Conservation (phyloP, 768 basidiomycete species). For the Termitomyces sp. region DNA sequence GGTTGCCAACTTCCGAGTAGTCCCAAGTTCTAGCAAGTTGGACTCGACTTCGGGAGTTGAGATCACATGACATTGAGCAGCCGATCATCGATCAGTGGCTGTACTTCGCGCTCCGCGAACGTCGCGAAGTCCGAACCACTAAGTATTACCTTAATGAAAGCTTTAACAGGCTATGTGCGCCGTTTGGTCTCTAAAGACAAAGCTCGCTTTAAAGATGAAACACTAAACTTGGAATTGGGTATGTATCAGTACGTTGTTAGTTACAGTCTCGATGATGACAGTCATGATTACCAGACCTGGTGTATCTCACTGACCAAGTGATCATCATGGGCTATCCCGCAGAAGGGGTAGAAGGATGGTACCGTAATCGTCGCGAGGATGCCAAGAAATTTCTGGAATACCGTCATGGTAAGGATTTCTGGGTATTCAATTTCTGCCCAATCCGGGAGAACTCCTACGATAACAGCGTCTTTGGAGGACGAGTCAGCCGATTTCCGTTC, state of each 20-base stretch:
- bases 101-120: too few relatives aligned
- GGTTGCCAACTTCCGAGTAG: too few relatives aligned
- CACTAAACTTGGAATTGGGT: constrained; percentile 71
- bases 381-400: constrained; percentile 72
- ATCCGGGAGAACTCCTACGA: constrained; percentile 78
- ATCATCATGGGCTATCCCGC: constrained; percentile 88
- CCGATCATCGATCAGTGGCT: background rate
- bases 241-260: background rate
- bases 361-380: constrained; percentile 76
- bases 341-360: constrained; percentile 70
- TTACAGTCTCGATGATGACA: background rate
- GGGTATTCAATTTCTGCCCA: constrained; percentile 91
- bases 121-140: too few relatives aligned
- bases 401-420: constrained; percentile 72
- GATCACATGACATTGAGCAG: background rate
- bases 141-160: background rate
- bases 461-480: constrained; percentile 59
- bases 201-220: constrained; percentile 67
- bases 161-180: constrained; percentile 64
- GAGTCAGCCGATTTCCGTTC: constrained; percentile 83
- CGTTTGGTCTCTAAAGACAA: constrained; percentile 81
- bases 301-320: constrained; percentile 69
- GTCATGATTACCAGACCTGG: constrained; percentile 37
- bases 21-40: too few relatives aligned
- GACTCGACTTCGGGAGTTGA: background rate